Evolutionary conservation across 2,329 filamentous ascomycete genomes (phyloP).

Genomic region (Pseudopyrenochaeta lycopersici): DNA sequence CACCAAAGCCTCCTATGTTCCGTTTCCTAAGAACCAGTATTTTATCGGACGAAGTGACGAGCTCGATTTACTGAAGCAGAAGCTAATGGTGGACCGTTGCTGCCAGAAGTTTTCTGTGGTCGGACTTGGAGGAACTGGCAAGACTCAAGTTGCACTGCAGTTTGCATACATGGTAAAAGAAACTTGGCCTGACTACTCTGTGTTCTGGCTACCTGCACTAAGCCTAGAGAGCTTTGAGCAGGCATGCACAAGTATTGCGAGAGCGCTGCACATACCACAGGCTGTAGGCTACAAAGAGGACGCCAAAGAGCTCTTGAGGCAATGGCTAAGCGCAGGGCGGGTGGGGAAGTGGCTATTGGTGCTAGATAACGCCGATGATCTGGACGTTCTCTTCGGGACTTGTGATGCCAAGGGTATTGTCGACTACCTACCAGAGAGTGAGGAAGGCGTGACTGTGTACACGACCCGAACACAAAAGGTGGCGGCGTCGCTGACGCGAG

Average conservation of each 20-base stretch:
- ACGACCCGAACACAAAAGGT: no score
- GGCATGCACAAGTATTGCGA: slow-evolving; percentile 15
- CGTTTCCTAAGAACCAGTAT: slow-evolving; percentile 31
- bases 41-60: slow-evolving; percentile 37
- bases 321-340: slow-evolving; percentile 21
- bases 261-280: slow-evolving; percentile 17
- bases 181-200: slow-evolving; percentile 16
- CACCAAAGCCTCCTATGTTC: no score
- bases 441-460: no score
- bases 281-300: slow-evolving; percentile 11
- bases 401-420: no score
- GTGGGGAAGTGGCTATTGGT: no score
- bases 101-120: slow-evolving; percentile 36
- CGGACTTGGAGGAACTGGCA: slow-evolving; percentile 42
- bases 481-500: no score
- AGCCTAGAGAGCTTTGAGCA: slow-evolving; percentile 33
- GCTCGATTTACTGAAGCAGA: slow-evolving; percentile 33
- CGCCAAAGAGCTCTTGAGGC: slow-evolving; percentile 29
- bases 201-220: slow-evolving; percentile 32
- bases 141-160: slow-evolving; percentile 43
- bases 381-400: no score
- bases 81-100: slow-evolving; percentile 27
- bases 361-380: no score
- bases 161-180: slow-evolving; percentile 37
- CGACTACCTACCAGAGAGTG: no score